These are phyloP conservation scores for Clitoria ternatea DNA, from an alignment of 306 rosid genomes.

Conservation along the genomic window DNA sequence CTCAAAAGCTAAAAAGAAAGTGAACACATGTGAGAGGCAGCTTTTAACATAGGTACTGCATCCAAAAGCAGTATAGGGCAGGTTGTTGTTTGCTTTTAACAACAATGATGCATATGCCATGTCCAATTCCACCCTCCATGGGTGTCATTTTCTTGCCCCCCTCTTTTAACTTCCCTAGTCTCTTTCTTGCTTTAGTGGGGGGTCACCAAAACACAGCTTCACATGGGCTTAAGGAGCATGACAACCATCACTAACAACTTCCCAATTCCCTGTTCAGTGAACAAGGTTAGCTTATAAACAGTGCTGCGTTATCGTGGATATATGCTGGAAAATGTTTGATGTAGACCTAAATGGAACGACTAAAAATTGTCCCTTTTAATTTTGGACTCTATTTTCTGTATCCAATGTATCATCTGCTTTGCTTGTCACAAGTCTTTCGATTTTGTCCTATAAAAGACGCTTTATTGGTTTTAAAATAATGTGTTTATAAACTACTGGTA, in stretches of 20 bases:
- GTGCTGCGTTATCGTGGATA: neutral
- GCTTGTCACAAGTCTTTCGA: no score
- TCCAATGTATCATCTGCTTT: no score
- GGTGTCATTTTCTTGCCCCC: conserved; percentile 34
- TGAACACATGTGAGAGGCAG: conserved; percentile 61
- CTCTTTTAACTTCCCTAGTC: conserved; percentile 35
- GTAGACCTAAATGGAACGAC: no score
- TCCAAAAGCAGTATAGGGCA: conserved; percentile 36
- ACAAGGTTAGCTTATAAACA: neutral
- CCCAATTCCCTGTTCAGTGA: neutral
- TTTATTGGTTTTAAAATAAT: no score
- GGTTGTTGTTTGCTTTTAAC: conserved; percentile 39
- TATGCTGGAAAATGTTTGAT: no score
- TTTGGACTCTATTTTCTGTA: no score
- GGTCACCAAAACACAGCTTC: conserved; percentile 31
- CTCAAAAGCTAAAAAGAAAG: conserved; percentile 48
- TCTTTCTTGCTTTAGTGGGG: conserved; percentile 32
- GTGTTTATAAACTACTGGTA: no score
- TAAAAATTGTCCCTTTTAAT: no score
- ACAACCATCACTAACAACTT: conserved; percentile 11
- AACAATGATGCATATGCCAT: conserved; percentile 45
- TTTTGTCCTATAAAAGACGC: no score
- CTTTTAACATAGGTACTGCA: conserved; percentile 47
- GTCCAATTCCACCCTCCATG: conserved; percentile 35
- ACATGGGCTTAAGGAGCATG: conserved; percentile 30